Evolutionary conservation across 2,329 filamentous ascomycete species (phyloP).

Genomic region (Alternaria viburni): DNA sequence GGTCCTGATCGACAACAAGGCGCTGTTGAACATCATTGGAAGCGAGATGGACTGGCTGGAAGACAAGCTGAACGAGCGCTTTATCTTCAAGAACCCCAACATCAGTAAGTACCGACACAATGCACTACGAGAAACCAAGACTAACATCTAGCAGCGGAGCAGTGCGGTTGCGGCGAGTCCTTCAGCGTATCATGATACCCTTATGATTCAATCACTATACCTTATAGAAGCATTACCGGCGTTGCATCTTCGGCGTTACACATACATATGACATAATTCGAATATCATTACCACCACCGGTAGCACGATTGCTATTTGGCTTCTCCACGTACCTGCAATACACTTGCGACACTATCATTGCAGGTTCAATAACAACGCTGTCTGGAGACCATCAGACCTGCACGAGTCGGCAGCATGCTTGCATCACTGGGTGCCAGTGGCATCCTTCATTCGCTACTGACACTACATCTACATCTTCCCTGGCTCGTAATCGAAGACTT

Average conservation of each 20-base stretch:
- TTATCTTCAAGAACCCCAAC: slow-evolving; percentile 96
- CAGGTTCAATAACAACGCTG: too few relatives aligned
- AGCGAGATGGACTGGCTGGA: slow-evolving; percentile 99
- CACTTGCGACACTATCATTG: not conserved
- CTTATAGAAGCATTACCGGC: slow-evolving; percentile 36
- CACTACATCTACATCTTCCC: slow-evolving; percentile 53
- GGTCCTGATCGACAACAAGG: slow-evolving; percentile 96
- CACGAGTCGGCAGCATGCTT: not conserved
- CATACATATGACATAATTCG: not conserved
- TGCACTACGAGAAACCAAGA: not conserved
- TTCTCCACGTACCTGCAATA: not conserved
- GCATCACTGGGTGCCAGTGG: too few relatives aligned
- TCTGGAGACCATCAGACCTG: not conserved
- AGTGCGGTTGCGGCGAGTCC: slow-evolving; percentile 95
- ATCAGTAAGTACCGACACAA: slow-evolving; percentile 76
- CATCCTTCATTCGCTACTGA: not conserved
- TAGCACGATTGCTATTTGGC: not conserved
- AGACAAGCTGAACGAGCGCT: slow-evolving; percentile 89
- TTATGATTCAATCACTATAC: slow-evolving; percentile 14
- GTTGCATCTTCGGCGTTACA: slow-evolving; percentile 12
- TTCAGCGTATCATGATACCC: slow-evolving; percentile 66
- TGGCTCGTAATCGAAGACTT: slow-evolving; percentile 66
- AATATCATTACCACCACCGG: slow-evolving; percentile 16
- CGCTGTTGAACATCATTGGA: slow-evolving; percentile 95
- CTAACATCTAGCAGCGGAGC: slow-evolving; percentile 72